These are phyloP conservation scores for Phlegmacium glaucopus DNA, from an alignment of 768 basidiomycete genomes.

Conservation along the genomic window DNA sequence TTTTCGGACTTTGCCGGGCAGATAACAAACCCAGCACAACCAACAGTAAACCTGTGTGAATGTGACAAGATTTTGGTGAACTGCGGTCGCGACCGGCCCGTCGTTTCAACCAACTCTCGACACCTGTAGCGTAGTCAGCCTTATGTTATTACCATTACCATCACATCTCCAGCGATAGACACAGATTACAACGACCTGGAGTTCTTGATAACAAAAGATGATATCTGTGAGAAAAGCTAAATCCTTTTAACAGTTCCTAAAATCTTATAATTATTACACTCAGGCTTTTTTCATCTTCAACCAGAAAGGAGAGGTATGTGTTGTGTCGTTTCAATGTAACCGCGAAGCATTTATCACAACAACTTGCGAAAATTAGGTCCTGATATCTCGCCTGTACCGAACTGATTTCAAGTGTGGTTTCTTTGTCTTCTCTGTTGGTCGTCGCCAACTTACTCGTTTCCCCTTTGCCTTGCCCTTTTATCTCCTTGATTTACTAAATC, in stretches of 20 bases:
- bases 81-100: too few relatives aligned
- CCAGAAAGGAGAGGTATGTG: conserved; percentile 92
- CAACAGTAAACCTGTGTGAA: too few relatives aligned
- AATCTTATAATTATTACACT: background rate
- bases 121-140: too few relatives aligned
- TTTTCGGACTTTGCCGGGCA: too few relatives aligned
- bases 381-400: conserved; percentile 94
- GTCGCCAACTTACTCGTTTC: conserved; percentile 6
- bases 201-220: conserved; percentile 7
- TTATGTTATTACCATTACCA: too few relatives aligned
- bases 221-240: conserved; percentile 18
- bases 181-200: too few relatives aligned
- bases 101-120: too few relatives aligned
- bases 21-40: too few relatives aligned
- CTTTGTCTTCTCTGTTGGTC: background rate
- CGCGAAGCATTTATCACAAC: background rate
- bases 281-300: conserved; percentile 99
- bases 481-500: too few relatives aligned
- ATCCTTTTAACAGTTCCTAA: background rate
- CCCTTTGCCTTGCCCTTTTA: background rate
- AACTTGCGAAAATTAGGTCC: conserved; percentile 53
- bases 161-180: too few relatives aligned
- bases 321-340: background rate
- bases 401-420: conserved; percentile 89
- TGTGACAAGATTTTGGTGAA: too few relatives aligned